These are phyloP conservation scores for Entomortierella chlamydospora DNA, from an alignment of 192 early-diverging fungal species.

Conservation along the genomic window DNA sequence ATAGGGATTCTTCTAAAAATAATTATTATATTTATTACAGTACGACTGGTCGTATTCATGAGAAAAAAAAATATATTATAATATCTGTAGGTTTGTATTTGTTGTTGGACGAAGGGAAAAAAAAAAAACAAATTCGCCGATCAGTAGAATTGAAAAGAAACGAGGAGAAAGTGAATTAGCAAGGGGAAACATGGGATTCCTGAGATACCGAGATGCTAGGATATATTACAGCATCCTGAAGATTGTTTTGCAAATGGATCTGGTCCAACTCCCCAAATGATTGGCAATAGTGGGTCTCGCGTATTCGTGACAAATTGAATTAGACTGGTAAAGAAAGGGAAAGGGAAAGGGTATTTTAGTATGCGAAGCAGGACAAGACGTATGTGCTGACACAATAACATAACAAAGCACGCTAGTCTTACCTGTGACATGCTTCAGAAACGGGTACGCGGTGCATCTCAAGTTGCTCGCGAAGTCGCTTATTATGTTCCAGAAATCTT, in stretches of 20 bases:
- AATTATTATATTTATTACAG: too few species aligned
- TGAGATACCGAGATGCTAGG: too few species aligned
- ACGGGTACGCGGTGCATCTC: conserved; percentile 81
- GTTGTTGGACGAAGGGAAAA: too few species aligned
- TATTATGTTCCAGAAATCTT: conserved; percentile 79
- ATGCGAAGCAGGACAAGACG: background rate
- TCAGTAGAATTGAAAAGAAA: background rate
- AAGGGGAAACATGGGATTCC: background rate
- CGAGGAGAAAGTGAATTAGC: background rate
- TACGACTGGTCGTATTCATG: too few species aligned
- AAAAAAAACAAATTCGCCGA: too few species aligned
- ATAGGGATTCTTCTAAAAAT: too few species aligned
- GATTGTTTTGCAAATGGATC: conserved; percentile 41
- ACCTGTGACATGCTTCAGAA: conserved; percentile 73
- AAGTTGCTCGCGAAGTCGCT: conserved; percentile 77
- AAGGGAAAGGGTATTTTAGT: background rate
- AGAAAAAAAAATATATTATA: too few species aligned
- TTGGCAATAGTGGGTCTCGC: conserved; percentile 55
- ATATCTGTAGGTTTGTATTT: too few species aligned
- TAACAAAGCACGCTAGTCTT: conserved; percentile 9
- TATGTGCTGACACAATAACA: background rate
- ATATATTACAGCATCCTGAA: conserved; percentile 16
- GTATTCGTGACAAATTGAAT: conserved; percentile 56
- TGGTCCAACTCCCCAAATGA: conserved; percentile 54
- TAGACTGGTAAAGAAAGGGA: conserved; percentile 21